Evolutionary conservation across 1,284 basidiomycete species (phyloP).

Genomic region (Malassezia globosa): DNA sequence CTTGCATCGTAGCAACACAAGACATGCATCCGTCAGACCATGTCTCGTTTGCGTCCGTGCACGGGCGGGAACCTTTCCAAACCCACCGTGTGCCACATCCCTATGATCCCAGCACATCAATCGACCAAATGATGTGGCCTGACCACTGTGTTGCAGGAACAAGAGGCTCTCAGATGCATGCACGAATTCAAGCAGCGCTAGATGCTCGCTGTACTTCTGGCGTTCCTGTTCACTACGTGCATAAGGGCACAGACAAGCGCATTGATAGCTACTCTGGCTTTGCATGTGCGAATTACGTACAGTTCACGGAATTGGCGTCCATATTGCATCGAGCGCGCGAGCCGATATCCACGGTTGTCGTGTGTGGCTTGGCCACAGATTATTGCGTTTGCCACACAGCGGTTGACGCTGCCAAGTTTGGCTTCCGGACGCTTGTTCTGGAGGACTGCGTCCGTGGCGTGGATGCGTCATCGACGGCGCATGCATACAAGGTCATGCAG

Average conservation of each 20-base stretch:
- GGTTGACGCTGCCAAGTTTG: constrained; percentile 50
- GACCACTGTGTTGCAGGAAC: constrained; percentile 53
- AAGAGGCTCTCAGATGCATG: constrained; percentile 50
- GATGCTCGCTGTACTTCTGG: constrained; percentile 20
- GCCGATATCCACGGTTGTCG: constrained; percentile 51
- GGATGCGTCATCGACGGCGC: constrained; percentile 1
- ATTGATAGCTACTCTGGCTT: constrained; percentile 56
- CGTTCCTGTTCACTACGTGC: constrained; percentile 12
- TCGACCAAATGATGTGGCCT: constrained; percentile 55
- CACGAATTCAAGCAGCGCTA: constrained; percentile 45
- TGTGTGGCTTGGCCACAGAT: constrained; percentile 57
- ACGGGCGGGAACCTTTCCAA: constrained; percentile 50
- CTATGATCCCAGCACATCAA: constrained; percentile 41
- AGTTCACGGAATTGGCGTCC: constrained; percentile 18
- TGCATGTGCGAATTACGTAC: constrained; percentile 16
- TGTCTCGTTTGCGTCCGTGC: constrained; percentile 58
- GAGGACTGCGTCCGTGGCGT: constrained; percentile 18
- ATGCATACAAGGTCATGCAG: constrained; percentile 3
- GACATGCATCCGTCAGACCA: constrained; percentile 54
- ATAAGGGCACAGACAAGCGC: constrained; percentile 40
- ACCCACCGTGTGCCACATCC: constrained; percentile 47
- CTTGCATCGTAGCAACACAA: constrained; percentile 15
- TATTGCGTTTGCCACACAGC: constrained; percentile 54
- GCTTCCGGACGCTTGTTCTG: constrained; percentile 49
- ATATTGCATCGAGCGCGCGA: constrained; percentile 2